These are phyloP conservation scores for Haplographium delicatum DNA, from an alignment of 495 filamentous ascomycete genomes.

Conservation along the genomic window DNA sequence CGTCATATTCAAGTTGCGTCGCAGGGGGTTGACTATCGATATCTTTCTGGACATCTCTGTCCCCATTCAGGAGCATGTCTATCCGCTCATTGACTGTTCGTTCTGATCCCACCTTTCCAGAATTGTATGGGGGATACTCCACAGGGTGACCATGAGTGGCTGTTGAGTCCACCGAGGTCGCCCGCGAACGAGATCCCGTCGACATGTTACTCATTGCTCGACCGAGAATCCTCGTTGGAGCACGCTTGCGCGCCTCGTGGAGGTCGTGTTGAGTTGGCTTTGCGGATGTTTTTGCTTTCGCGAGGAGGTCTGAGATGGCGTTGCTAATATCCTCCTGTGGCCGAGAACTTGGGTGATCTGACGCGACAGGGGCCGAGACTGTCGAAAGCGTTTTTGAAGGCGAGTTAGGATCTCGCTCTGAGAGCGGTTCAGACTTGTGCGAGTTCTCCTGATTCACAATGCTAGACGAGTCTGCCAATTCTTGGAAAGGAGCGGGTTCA, in stretches of 20 bases:
- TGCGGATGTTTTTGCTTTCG: constrained; percentile 8
- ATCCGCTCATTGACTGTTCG: constrained; percentile 17
- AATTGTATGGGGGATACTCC: constrained; percentile 16
- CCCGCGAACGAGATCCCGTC: constrained; percentile 19
- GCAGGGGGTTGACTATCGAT: constrained; percentile 25
- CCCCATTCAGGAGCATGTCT: constrained; percentile 12
- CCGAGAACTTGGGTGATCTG: constrained; percentile 18
- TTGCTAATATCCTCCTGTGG: constrained; percentile 21
- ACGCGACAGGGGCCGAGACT: constrained; percentile 23
- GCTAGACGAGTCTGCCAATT: constrained; percentile 26
- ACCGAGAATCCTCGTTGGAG: constrained; percentile 42
- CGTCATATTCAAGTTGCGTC: constrained; percentile 42
- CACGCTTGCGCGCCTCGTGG: constrained; percentile 17
- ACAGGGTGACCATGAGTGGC: constrained; percentile 19
- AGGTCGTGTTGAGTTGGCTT: constrained; percentile 3
- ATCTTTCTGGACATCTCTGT: constrained; percentile 11
- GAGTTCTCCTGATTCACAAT: constrained; percentile 21
- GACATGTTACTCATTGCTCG: constrained; percentile 47
- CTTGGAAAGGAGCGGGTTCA: constrained; percentile 22
- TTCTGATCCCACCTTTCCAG: neutral
- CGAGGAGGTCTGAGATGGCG: constrained; percentile 15
- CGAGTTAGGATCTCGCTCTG: constrained; percentile 22
- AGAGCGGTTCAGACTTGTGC: constrained; percentile 20
- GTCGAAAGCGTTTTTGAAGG: constrained; percentile 26
- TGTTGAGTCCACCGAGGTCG: constrained; percentile 26